Evolutionary conservation across 805 yeast genomes (phyloP).

Genomic region (Myxozyma geophila): DNA sequence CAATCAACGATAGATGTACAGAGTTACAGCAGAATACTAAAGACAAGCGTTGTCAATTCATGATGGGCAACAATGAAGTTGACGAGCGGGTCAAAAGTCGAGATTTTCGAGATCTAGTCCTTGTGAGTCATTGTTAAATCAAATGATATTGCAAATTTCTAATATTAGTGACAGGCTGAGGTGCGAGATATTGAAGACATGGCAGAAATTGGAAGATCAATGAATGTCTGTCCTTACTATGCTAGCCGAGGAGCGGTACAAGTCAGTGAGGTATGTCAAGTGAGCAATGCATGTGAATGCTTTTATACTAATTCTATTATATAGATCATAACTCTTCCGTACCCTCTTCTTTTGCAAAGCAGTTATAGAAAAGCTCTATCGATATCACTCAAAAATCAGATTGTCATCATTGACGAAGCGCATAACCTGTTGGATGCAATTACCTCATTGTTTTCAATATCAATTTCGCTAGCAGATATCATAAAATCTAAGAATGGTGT

Average conservation of each 20-base stretch:
- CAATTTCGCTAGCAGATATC: slow-evolving; percentile 58
- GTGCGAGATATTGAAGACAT: slow-evolving; percentile 83
- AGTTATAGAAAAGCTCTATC: slow-evolving; percentile 63
- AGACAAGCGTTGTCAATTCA: slow-evolving; percentile 49
- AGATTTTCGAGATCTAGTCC: slow-evolving; percentile 59
- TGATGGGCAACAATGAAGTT: slow-evolving; percentile 46
- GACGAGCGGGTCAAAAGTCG: slow-evolving; percentile 45
- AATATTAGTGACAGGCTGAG: slow-evolving; percentile 43
- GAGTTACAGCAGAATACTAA: slow-evolving; percentile 58
- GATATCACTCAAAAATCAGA: slow-evolving; percentile 62
- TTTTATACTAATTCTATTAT: not conserved
- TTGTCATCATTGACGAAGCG: slow-evolving; percentile 89
- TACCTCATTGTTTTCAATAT: slow-evolving; percentile 66
- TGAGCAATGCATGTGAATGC: not conserved
- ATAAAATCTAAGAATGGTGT: slow-evolving; percentile 53
- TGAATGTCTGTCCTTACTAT: slow-evolving; percentile 80
- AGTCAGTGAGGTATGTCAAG: slow-evolving; percentile 56
- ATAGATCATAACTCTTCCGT: slow-evolving; percentile 73
- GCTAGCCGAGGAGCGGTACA: slow-evolving; percentile 62
- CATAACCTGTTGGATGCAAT: slow-evolving; percentile 84
- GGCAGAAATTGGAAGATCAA: slow-evolving; percentile 58
- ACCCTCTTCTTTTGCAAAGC: slow-evolving; percentile 71
- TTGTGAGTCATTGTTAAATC: slow-evolving; percentile 38
- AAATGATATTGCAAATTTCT: not conserved
- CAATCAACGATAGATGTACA: slow-evolving; percentile 79